Evolutionary conservation across 2,329 filamentous ascomycete genomes (phyloP).

Genomic region (Hypoxylon sp.): DNA sequence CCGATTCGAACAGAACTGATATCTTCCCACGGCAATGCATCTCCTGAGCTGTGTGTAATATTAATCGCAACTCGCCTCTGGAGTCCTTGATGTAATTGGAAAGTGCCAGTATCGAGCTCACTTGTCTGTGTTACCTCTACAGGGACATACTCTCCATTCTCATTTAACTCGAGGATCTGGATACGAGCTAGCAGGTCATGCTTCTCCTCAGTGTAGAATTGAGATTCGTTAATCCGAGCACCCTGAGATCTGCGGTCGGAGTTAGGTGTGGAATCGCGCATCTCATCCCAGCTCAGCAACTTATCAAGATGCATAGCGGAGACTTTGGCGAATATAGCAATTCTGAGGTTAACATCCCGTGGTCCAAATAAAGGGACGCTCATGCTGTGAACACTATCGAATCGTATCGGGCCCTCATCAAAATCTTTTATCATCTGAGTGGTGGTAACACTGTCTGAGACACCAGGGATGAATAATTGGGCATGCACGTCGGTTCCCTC

Average conservation of each 20-base stretch:
- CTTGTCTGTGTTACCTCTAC: slow-evolving; percentile 92
- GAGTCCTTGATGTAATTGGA: slow-evolving; percentile 94
- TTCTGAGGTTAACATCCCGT: slow-evolving; percentile 80
- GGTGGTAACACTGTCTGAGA: slow-evolving; percentile 92
- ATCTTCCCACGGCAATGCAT: slow-evolving; percentile 89
- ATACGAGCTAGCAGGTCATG: slow-evolving; percentile 92
- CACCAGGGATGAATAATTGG: slow-evolving; percentile 93
- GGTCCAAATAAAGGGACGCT: slow-evolving; percentile 87
- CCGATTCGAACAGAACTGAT: slow-evolving; percentile 83
- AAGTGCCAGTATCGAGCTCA: slow-evolving; percentile 88
- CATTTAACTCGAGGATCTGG: slow-evolving; percentile 91
- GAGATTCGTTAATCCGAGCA: slow-evolving; percentile 86
- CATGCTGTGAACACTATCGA: slow-evolving; percentile 99
- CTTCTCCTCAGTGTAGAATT: slow-evolving; percentile 93
- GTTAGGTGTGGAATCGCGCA: slow-evolving; percentile 82
- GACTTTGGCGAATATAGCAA: slow-evolving; percentile 92
- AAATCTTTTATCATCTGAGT: slow-evolving; percentile 96
- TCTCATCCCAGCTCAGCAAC: slow-evolving; percentile 98
- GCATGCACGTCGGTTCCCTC: slow-evolving; percentile 97
- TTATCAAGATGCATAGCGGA: slow-evolving; percentile 97
- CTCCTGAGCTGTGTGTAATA: slow-evolving; percentile 91
- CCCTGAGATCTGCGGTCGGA: slow-evolving; percentile 69
- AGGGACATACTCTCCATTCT: slow-evolving; percentile 90
- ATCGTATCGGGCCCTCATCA: slow-evolving; percentile 91
- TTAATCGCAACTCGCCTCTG: slow-evolving; percentile 90